Base-by-base conservation (phyloP, 805 yeast genomes). In the Starmerella stigmatis region DNA sequence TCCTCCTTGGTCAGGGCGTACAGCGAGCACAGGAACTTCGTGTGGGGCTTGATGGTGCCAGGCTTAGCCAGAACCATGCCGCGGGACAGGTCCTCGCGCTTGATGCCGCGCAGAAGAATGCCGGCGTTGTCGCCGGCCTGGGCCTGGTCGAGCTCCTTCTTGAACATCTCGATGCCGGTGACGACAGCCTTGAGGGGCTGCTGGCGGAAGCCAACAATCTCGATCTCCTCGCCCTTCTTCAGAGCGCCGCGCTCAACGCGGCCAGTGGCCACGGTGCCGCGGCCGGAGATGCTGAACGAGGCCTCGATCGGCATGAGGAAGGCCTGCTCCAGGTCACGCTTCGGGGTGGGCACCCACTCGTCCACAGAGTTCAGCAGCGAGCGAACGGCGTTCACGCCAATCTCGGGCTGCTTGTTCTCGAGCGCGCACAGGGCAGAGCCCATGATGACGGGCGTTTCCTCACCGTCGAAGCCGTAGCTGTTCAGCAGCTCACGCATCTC, bases 61-160 rank as follows among this genome's bases (percentile, higher is more conserved):
- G 94, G 88, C 74, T 86, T 88, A 64, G 94, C 82, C 59, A 86
- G 71, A 57, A 92, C 94, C 97, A 89, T 89, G 72, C 98, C 98
- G 73, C 98, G 84, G 69, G 76, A 75, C 59, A 92, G 74, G 64
- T 92, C 94, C 62, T 92, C 98, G 74, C 96, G 86, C 79, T 86
- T 88, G 66, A 89, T 78, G 77, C 97, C 97, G 76, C 98, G 86
- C 67, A 92, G 76, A 66, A 92, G 74, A 60, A 92, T 78, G 71
- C 98, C 98, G 66, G 95, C 94, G 69, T 94, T 92, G 73, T 92
- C 98, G 75, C 98, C 98, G 63, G 96, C 98, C 80, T 82, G 82
- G 57, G 97, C 97, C 61, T 79, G 75, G 71, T 88, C 97, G 62
- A 92, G 79, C 68, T 92, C 97, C 77, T 92, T 92, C 79, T 86